Evolutionary conservation across 1,284 basidiomycete species (phyloP), one percentile per base, ranked within the genome.

Genomic region (Pascua sp.): DNA sequence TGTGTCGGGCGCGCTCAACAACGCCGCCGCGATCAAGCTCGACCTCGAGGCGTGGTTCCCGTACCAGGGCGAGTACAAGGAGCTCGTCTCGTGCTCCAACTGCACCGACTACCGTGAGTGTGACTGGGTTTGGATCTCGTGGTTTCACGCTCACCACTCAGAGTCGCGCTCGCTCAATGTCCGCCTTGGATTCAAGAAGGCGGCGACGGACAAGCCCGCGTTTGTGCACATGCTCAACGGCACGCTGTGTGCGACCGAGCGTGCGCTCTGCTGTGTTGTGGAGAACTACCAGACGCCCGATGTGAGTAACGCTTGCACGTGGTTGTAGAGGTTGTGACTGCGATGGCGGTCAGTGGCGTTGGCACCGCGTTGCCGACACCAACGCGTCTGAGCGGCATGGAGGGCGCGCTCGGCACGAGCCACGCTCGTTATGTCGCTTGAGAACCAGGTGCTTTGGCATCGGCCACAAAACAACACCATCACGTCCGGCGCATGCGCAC

Each of bases 31-130:
- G 55, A 91, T 95, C 81, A 99, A 98, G 81, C 93, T 88, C 75
- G 96, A 99, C 79, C 77, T 99, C 56, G 95, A 99, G 78, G 96
- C 95, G 49, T 99, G 92, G 91, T 98, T 99, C 84, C 95, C 95
- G 4, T 97, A 91, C 85, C 95, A 98, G 79, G 88, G 87, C 57
- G 88, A 84, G 63, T 93, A 95, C 82, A 98, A 98, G 82, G 95
- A 99, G 68, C 79, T 93, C 39, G 90, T 93, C 41, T 91, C 89
- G 65, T 91, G 89, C 73, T 91, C 89, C 70, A 94, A 93, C 76
- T 95, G 91, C 78, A 95, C 91, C 17, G 91, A 95, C 75, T 94
- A 94, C 77, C 91, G 24, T 32, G 24, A 53, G 51, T 32, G 91
- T 93, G 69, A 80, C 89, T 84, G 40, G 41, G 24, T 32, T 32